Evolutionary conservation across 2,329 filamentous ascomycete genomes (phyloP).

Genomic region (Hymenoscyphus salicellus): DNA sequence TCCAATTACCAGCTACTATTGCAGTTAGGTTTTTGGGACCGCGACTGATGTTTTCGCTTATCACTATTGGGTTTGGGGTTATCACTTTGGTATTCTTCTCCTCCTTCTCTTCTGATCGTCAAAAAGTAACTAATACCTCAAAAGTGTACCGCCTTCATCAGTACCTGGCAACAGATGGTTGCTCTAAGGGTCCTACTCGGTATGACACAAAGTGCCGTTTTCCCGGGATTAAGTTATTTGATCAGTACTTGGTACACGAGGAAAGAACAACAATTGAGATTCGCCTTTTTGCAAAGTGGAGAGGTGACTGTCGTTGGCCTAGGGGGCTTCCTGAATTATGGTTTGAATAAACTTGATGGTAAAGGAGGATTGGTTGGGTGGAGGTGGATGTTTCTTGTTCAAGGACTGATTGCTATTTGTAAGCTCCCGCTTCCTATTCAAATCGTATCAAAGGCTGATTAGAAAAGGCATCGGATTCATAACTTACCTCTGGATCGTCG

Average conservation of each 20-base stretch:
- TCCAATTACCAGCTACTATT: conserved; percentile 66
- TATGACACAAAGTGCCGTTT: conserved; percentile 57
- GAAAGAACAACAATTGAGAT: conserved; percentile 45
- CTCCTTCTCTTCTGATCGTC: no score
- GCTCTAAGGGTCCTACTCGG: conserved; percentile 63
- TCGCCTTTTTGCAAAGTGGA: conserved; percentile 65
- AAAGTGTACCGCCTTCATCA: conserved; percentile 62
- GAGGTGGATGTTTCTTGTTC: conserved; percentile 63
- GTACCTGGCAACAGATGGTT: conserved; percentile 68
- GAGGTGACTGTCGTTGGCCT: conserved; percentile 57
- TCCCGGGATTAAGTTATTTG: conserved; percentile 50
- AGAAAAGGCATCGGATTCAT: conserved; percentile 44
- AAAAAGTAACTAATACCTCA: background rate
- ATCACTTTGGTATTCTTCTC: conserved; percentile 51
- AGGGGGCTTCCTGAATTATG: conserved; percentile 51
- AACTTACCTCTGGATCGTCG: conserved; percentile 59
- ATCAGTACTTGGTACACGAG: conserved; percentile 40
- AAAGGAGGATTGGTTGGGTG: conserved; percentile 53
- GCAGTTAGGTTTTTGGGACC: conserved; percentile 64
- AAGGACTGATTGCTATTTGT: conserved; percentile 50
- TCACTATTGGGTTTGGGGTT: conserved; percentile 52
- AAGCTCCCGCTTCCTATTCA: conserved; percentile 36
- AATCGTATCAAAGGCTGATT: background rate
- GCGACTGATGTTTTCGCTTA: conserved; percentile 57
- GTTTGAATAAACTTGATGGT: conserved; percentile 62